A percentile compares a stretch with the other conserved stretches of the same genome.
Conservation (phyloP, 441 rosid species). For the Omphalea diandra region DNA sequence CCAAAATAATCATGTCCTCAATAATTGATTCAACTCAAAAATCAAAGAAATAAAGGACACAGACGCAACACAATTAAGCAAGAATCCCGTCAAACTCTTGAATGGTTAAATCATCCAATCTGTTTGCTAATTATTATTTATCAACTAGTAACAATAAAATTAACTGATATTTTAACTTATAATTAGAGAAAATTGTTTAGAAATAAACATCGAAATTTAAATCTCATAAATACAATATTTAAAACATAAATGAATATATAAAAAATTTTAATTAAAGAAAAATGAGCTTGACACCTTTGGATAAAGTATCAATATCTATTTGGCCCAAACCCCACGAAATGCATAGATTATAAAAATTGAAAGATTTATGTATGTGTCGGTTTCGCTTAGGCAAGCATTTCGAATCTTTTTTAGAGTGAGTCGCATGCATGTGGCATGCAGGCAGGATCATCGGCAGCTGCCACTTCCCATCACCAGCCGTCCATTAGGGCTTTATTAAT, state of each 20-base stretch:
- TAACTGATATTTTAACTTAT: background rate
- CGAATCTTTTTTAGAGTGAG: background rate
- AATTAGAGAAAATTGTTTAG: background rate
- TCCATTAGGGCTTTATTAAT: conserved; percentile 9
- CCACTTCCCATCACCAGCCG: conserved; percentile 13
- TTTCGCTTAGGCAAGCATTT: background rate
- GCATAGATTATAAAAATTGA: background rate
- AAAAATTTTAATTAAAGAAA: background rate
- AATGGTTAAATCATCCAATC: background rate
- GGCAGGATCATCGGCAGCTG: conserved; percentile 13
- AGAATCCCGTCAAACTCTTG: conserved; percentile 3
- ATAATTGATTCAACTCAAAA: conserved; percentile 14
- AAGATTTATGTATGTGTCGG: background rate
- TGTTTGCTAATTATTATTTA: too few species aligned
- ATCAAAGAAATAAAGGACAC: background rate
- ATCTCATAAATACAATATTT: background rate
- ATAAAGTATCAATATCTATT: conserved; percentile 19
- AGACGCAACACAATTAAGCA: background rate
- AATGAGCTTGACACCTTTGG: background rate
- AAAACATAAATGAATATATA: background rate
- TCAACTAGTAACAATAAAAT: background rate
- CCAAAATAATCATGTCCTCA: conserved; percentile 5
- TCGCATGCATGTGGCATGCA: conserved; percentile 23
- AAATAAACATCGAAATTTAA: too few species aligned
- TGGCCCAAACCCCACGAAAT: conserved; percentile 22